Percentiles rank a stretch among this genome's conserved stretches.
Conservation (phyloP, 108 stramenopile genomes). For the Cyclostephanos tholiformis region DNA sequence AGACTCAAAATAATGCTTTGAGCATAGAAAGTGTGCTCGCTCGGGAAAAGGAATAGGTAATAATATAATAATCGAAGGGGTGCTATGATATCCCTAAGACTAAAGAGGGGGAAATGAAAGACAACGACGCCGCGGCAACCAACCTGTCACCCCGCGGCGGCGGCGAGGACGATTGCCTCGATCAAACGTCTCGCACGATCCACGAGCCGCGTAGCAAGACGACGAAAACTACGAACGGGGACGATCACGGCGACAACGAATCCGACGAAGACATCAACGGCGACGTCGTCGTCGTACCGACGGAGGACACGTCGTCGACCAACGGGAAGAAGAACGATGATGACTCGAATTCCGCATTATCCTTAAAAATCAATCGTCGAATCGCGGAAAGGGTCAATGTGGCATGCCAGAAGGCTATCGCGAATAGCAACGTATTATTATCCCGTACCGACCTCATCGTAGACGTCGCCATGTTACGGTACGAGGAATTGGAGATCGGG, state of each 20-base stretch:
- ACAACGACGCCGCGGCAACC: background rate
- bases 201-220: background rate
- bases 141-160: background rate
- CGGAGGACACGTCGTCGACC: background rate
- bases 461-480: conserved; percentile 27
- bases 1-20: no score
- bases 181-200: background rate
- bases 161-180: background rate
- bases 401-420: conserved; percentile 26
- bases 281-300: conserved; percentile 1
- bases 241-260: background rate
- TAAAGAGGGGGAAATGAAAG: no score
- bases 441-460: conserved; percentile 5
- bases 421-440: conserved; percentile 27
- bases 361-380: conserved; percentile 9
- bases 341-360: background rate
- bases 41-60: no score
- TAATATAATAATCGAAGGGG: no score
- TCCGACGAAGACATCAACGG: no score
- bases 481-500: conserved; percentile 40
- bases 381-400: conserved; percentile 26
- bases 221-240: no score
- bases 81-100: no score
- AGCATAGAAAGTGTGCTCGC: no score
- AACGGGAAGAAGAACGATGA: conserved; percentile 2